Conservation (phyloP, 768 basidiomycete species). For the Podaxis pistillaris region DNA sequence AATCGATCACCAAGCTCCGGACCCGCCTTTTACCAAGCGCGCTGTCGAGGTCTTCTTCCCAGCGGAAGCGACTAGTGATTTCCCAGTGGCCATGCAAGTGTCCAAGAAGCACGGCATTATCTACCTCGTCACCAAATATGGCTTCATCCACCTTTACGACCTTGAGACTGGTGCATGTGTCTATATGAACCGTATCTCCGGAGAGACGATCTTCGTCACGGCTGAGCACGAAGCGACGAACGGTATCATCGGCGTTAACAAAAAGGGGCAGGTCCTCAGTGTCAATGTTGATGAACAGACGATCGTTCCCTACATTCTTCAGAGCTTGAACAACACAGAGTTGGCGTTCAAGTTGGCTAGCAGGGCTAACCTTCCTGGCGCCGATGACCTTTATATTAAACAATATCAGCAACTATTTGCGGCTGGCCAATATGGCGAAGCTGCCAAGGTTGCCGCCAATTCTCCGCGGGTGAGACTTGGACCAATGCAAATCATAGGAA, state of each 20-base stretch:
- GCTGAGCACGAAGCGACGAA: constrained; percentile 92
- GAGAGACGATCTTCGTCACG: constrained; percentile 99
- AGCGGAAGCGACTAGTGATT: constrained; percentile 95
- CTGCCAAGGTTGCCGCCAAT: constrained; percentile 97
- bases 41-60: constrained; percentile 99
- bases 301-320: constrained; percentile 92
- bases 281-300: constrained; percentile 97
- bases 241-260: constrained; percentile 99
- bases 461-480: constrained; percentile 74
- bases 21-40: constrained; percentile 94
- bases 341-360: constrained; percentile 98
- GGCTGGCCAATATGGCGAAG: constrained; percentile 86
- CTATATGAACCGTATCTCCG: constrained; percentile 99
- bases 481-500: neutral
- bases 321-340: constrained; percentile 93
- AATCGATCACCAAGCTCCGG: constrained; percentile 92
- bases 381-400: constrained; percentile 93
- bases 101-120: constrained; percentile 96
- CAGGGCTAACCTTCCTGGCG: constrained; percentile 93
- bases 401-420: constrained; percentile 93
- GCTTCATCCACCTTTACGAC: constrained; percentile 99
- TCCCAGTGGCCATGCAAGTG: constrained; percentile 99
- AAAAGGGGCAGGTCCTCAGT: constrained; percentile 97
- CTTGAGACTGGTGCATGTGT: constrained; percentile 95
- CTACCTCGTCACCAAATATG: constrained; percentile 97